Evolutionary conservation across 2,329 filamentous ascomycete species (phyloP).

Genomic region (Scedosporium dehoogii): DNA sequence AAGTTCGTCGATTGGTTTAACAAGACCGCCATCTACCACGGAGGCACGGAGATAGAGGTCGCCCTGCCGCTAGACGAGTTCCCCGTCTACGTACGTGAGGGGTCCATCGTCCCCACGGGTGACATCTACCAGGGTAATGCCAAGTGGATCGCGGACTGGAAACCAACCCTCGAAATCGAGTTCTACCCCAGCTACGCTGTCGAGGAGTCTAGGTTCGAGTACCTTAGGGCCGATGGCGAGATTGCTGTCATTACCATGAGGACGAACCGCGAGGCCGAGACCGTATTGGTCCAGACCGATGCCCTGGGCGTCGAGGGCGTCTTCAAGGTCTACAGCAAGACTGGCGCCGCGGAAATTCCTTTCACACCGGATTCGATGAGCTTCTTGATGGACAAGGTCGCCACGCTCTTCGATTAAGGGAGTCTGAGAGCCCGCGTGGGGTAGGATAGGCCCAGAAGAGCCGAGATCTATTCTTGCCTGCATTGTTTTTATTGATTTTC

Average conservation of each 20-base stretch:
- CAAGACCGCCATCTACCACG: neutral
- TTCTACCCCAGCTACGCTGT: neutral
- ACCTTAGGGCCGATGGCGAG: neutral
- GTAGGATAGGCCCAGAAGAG: neutral
- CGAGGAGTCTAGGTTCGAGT: neutral
- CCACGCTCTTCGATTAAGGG: neutral
- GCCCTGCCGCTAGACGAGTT: neutral
- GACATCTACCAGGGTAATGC: conserved; percentile 1
- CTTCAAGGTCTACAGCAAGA: neutral
- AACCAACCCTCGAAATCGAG: neutral
- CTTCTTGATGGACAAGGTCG: conserved; percentile 1
- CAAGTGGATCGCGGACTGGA: neutral
- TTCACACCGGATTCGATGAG: neutral
- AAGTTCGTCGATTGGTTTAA: conserved; percentile 1
- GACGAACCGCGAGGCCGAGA: neutral
- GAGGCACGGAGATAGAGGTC: neutral
- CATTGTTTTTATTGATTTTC: neutral
- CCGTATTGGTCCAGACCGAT: neutral
- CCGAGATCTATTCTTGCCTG: neutral
- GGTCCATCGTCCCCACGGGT: neutral
- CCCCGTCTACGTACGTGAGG: neutral
- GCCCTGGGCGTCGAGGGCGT: neutral
- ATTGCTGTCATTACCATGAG: neutral
- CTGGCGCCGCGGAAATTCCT: neutral
- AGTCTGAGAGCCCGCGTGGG: no score